These are phyloP conservation scores for Pseudogymnoascus sp. DNA, from an alignment of 2,329 filamentous ascomycete genomes.

Conservation along the genomic window DNA sequence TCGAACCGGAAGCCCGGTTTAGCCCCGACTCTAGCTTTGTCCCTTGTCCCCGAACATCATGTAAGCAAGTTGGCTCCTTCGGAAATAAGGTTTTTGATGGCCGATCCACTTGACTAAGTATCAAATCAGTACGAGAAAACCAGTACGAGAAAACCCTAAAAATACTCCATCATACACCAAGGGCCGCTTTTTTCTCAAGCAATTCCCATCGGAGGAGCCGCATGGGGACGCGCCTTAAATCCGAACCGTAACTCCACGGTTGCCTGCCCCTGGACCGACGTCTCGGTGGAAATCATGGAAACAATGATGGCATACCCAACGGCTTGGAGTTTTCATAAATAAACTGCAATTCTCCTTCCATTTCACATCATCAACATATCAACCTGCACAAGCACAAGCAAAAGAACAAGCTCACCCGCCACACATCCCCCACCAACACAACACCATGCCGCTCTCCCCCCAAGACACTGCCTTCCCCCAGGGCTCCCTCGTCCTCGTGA, in stretches of 20 bases:
- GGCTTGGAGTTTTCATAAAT: background rate
- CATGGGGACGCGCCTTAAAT: no score
- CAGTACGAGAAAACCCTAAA: background rate
- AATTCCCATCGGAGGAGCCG: background rate
- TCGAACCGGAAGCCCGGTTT: background rate
- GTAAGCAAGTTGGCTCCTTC: background rate
- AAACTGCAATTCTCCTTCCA: background rate
- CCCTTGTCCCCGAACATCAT: background rate
- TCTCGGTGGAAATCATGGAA: background rate
- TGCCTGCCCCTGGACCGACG: background rate
- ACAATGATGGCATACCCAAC: background rate
- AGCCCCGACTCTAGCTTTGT: background rate
- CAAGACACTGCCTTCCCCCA: slow-evolving; percentile 14
- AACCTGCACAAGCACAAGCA: background rate
- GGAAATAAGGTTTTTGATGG: background rate
- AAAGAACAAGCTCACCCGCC: background rate
- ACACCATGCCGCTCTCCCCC: background rate
- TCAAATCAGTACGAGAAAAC: no score
- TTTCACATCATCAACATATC: background rate
- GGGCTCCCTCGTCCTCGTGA: slow-evolving; percentile 34
- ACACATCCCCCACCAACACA: background rate
- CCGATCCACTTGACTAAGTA: background rate
- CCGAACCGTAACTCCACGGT: background rate
- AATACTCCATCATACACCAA: background rate
- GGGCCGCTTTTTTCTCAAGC: background rate